Evolutionary conservation across 805 yeast genomes (phyloP).

Genomic region (Schwanniomyces polymorphus): DNA sequence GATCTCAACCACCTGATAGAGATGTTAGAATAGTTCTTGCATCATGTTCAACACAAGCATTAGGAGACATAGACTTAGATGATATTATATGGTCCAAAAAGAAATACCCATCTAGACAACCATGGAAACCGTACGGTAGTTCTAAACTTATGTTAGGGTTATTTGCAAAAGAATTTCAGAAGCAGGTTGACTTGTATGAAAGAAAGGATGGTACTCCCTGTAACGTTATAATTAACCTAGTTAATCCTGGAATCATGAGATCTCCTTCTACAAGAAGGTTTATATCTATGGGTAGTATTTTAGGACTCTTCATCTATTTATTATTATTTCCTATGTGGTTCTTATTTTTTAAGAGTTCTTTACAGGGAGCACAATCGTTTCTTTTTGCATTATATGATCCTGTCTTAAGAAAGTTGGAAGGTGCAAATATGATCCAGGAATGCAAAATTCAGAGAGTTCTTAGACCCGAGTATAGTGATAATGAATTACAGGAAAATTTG

Average conservation of each 20-base stretch:
- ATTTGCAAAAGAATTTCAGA: conserved; percentile 79
- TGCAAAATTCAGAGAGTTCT: conserved; percentile 55
- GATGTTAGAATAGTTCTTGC: conserved; percentile 84
- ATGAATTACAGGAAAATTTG: conserved; percentile 56
- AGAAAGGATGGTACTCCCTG: conserved; percentile 71
- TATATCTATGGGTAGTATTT: conserved; percentile 70
- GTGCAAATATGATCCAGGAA: conserved; percentile 74
- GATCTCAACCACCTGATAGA: conserved; percentile 91
- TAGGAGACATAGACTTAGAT: conserved; percentile 68
- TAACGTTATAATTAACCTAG: conserved; percentile 69
- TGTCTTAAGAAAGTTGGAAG: conserved; percentile 56
- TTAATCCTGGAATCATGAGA: conserved; percentile 92
- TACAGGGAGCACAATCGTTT: conserved; percentile 78
- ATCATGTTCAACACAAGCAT: conserved; percentile 73
- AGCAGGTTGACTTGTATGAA: conserved; percentile 54
- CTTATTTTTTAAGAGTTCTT: conserved; percentile 72
- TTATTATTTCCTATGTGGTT: conserved; percentile 80
- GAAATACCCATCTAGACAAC: conserved; percentile 58
- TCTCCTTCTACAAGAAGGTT: conserved; percentile 82
- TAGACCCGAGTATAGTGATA: conserved; percentile 67
- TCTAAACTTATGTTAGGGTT: conserved; percentile 76
- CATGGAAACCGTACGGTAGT: conserved; percentile 80
- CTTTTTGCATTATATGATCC: conserved; percentile 73
- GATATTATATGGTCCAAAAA: conserved; percentile 59
- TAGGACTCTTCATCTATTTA: conserved; percentile 60